phyloP scores from a whole-genome alignment of 208 protist species.

The Naegleria lovaniensis region DNA sequence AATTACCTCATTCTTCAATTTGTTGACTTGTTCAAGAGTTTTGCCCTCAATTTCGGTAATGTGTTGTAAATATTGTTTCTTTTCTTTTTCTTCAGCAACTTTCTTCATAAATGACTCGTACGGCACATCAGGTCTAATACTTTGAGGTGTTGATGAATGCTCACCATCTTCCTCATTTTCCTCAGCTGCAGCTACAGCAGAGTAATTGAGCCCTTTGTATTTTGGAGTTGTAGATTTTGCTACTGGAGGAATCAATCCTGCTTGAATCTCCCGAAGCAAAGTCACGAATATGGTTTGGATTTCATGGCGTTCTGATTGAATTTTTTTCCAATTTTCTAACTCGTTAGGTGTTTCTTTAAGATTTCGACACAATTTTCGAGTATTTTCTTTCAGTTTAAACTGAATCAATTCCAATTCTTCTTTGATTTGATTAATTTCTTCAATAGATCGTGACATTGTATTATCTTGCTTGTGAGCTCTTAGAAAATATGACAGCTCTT shows the following conservation, averaged over 20 bases:
- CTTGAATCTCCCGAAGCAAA: background rate
- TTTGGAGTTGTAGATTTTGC: background rate
- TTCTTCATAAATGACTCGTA: slow-evolving; percentile 16
- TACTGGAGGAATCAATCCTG: background rate
- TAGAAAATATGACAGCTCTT: background rate
- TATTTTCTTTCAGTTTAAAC: slow-evolving; percentile 22
- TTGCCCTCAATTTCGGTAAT: background rate
- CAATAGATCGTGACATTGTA: background rate
- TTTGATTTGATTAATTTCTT: background rate
- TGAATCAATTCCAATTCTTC: background rate
- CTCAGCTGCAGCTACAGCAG: background rate
- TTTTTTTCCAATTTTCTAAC: slow-evolving; percentile 28
- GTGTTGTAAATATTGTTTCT: background rate
- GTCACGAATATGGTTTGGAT: background rate
- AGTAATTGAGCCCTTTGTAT: background rate
- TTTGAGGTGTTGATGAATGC: background rate
- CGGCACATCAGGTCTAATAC: background rate
- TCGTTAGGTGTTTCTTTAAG: slow-evolving; percentile 30
- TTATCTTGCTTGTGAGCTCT: background rate
- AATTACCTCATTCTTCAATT: background rate
- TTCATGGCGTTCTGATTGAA: slow-evolving; percentile 24
- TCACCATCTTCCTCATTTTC: background rate
- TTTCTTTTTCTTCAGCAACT: background rate
- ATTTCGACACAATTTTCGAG: slow-evolving; percentile 17
- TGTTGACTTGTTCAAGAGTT: background rate